Evolutionary conservation across 1,284 basidiomycete species (phyloP).

Genomic region (Gomphus sp.): DNA sequence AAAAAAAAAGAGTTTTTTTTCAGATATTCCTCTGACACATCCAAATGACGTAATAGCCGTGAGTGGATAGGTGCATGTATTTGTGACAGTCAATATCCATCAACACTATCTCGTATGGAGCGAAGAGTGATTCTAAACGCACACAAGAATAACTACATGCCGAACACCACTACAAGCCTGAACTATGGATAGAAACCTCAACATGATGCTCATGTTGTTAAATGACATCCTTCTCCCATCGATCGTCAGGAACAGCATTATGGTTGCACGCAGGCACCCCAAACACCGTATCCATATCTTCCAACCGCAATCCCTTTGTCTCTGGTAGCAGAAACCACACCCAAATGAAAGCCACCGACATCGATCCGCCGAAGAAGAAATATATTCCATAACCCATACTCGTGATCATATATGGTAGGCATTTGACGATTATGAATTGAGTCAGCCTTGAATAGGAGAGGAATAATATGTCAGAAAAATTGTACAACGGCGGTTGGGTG

Average conservation of each 20-base stretch:
- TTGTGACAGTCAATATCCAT: too few species aligned
- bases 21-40: too few species aligned
- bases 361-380: conserved; percentile 20
- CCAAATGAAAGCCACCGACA: not conserved
- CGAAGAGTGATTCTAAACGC: too few species aligned
- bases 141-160: too few species aligned
- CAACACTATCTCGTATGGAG: too few species aligned
- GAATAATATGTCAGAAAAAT: not conserved
- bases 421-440: conserved; percentile 18
- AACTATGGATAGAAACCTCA: not conserved
- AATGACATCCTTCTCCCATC: not conserved
- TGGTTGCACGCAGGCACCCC: not conserved
- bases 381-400: conserved; percentile 19
- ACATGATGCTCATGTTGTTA: not conserved
- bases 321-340: conserved; percentile 2
- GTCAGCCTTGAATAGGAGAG: conserved; percentile 3
- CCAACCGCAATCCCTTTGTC: not conserved
- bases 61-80: too few species aligned
- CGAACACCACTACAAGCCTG: not conserved
- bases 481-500: not conserved
- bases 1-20: too few species aligned
- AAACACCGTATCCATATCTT: conserved; percentile 1
- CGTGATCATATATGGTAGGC: conserved; percentile 20
- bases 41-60: too few species aligned
- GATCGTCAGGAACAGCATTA: not conserved